Evolutionary conservation across 495 filamentous ascomycete species (phyloP), one percentile per base, ranked within the genome.

Genomic region (Aspergillus diversus): DNA sequence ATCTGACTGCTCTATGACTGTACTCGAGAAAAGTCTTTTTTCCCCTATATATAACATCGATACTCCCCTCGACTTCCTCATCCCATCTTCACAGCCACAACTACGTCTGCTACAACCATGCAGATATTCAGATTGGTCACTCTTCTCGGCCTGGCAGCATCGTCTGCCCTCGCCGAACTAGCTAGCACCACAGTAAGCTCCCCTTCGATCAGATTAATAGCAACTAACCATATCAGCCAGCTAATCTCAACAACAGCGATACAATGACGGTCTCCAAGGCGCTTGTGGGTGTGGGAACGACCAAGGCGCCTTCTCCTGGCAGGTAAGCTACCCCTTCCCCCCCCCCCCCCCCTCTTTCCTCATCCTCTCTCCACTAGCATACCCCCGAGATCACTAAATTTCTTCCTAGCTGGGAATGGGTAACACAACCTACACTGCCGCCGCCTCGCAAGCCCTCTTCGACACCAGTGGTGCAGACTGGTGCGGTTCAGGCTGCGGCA

Each of bases 401-500:
- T 49, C 46, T 17, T 21, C 8, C 15, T 16, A 48, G 7, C 50
- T 49, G 49, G 34, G 46, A 0, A 56, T 62, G 52, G 9, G 13
- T 7, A 33, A 51, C 12, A 1, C 4, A n/a, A 16, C 47, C 16
- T 63, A 57, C 53, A 63, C 60, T 16, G 60, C 60, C 3, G 60
- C 60, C 11, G 60, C 32, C 46, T 50, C 34, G 15, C 60, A 57
- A 33, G 53, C 60, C 9, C 33, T 63, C 17, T 63, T 63, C 46
- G 60, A 63, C 52, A n/a, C 11, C 33, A 15, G 8, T 12, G 37
- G 31, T 5, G 13, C 15, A 16, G 52, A 51, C 53, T 63, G 60
- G 60, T 63, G 60, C 60, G 60, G 60, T 12, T 11, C 33, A 33
- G 60, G 60, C 16, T 63, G 60, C 53, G 60, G 60, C 11, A 63